Conservation (phyloP, 1,284 basidiomycete genomes). For the Limonomyces culmigenus region DNA sequence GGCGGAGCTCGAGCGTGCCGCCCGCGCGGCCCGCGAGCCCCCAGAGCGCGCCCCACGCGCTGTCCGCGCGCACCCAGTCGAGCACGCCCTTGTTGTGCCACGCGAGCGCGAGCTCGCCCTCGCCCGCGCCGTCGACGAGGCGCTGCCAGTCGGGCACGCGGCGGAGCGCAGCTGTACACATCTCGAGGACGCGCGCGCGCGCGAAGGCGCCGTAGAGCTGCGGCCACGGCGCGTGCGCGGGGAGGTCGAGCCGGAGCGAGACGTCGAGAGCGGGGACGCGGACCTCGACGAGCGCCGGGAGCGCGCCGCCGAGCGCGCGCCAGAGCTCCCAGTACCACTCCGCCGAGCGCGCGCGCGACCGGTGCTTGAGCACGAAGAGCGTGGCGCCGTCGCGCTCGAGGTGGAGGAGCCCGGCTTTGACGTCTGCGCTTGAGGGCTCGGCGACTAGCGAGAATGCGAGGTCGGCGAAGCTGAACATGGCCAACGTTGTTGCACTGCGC, state of each 20-base stretch:
- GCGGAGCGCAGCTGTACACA: constrained; percentile 37
- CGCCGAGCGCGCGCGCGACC: constrained; percentile 48
- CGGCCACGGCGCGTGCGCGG: constrained; percentile 21
- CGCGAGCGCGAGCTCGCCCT: constrained; percentile 45
- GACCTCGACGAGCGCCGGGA: constrained; percentile 28
- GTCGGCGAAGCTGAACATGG: constrained; percentile 70
- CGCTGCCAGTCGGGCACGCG: constrained; percentile 42
- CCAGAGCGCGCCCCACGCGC: constrained; percentile 58
- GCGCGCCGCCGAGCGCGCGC: constrained; percentile 31
- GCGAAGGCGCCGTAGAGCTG: constrained; percentile 31
- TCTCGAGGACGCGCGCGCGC: constrained; percentile 36
- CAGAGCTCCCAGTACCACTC: constrained; percentile 81
- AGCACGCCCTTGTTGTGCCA: constrained; percentile 59
- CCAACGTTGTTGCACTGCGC: constrained; percentile 40
- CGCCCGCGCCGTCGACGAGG: constrained; percentile 39
- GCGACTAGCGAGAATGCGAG: constrained; percentile 65
- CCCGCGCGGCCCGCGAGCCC: constrained; percentile 42
- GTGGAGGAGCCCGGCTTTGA: constrained; percentile 25
- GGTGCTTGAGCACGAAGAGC: constrained; percentile 65
- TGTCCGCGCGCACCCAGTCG: constrained; percentile 69
- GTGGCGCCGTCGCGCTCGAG: constrained; percentile 44
- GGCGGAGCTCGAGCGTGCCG: constrained; percentile 56
- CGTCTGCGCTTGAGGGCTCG: constrained; percentile 29
- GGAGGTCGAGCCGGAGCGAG: constrained; percentile 48
- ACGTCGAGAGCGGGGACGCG: constrained; percentile 31